Percentiles rank a stretch among this genome's conserved stretches.
Conservation (phyloP, 495 filamentous ascomycete species). For the Rhypophila decipiens region DNA sequence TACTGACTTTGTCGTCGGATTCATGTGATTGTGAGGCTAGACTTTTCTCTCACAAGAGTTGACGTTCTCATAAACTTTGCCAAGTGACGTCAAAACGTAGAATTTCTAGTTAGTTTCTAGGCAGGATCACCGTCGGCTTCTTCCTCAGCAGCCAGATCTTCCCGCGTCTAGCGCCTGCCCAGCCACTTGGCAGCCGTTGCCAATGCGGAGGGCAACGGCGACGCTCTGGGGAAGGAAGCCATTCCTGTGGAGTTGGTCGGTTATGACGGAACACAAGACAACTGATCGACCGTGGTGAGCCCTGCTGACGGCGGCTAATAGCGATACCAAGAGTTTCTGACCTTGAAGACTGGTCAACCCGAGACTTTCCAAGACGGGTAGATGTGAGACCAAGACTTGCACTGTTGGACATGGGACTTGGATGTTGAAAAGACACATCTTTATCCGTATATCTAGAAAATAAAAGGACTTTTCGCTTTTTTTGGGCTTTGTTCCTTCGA, state of each 20-base stretch:
- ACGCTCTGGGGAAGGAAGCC: neutral
- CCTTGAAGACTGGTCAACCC: neutral
- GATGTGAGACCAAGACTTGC: neutral
- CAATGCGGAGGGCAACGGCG: neutral
- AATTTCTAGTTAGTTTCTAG: too few species aligned
- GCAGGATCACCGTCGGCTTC: too few species aligned
- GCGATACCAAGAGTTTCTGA: neutral
- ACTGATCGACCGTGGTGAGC: neutral
- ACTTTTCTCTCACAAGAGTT: too few species aligned
- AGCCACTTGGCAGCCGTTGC: neutral
- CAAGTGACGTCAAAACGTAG: too few species aligned
- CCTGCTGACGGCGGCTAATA: neutral
- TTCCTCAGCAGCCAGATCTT: too few species aligned
- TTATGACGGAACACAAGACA: neutral
- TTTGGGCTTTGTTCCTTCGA: neutral
- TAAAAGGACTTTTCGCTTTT: neutral
- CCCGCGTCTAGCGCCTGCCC: neutral
- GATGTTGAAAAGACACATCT: neutral
- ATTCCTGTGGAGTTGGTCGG: neutral
- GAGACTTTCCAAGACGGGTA: neutral
- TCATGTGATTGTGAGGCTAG: too few species aligned
- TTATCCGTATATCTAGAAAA: neutral
- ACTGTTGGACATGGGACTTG: neutral
- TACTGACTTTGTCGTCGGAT: too few species aligned
- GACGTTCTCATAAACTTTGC: too few species aligned